These are phyloP conservation scores for Dissophora ornata DNA, from an alignment of 192 early-diverging fungal genomes.

Conservation along the genomic window DNA sequence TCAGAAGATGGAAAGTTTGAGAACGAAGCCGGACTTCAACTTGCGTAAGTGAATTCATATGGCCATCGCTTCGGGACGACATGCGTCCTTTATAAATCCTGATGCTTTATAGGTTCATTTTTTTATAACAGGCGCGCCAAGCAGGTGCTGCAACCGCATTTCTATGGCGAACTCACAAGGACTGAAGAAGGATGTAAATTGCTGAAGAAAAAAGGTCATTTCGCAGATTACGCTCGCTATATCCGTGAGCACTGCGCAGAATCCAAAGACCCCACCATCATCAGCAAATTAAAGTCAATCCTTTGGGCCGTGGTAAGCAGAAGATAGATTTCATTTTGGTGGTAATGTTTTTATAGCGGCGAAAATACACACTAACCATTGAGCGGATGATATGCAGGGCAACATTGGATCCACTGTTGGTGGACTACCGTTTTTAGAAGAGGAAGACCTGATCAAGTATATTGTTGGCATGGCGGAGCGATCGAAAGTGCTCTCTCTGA, in stretches of 20 bases:
- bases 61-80: not conserved
- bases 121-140: conserved; percentile 28
- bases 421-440: conserved; percentile 76
- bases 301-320: conserved; percentile 80
- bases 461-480: conserved; percentile 76
- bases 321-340: no score
- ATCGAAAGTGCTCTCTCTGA: conserved; percentile 76
- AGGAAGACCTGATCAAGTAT: conserved; percentile 77
- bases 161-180: conserved; percentile 83
- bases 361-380: no score
- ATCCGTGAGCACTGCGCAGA: conserved; percentile 64
- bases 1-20: conserved; percentile 50
- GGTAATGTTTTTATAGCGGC: no score
- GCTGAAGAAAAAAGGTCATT: conserved; percentile 73
- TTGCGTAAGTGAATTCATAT: conserved; percentile 19
- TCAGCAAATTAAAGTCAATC: conserved; percentile 73
- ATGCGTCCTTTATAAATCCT: not conserved
- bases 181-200: conserved; percentile 78
- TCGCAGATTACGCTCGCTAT: conserved; percentile 68
- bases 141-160: conserved; percentile 68
- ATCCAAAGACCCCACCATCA: conserved; percentile 47
- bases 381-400: conserved; percentile 62
- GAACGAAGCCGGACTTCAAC: conserved; percentile 28
- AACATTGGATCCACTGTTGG: conserved; percentile 77
- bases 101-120: no score